Conservation (phyloP, 306 rosid species). For the Prunus fruticosa region DNA sequence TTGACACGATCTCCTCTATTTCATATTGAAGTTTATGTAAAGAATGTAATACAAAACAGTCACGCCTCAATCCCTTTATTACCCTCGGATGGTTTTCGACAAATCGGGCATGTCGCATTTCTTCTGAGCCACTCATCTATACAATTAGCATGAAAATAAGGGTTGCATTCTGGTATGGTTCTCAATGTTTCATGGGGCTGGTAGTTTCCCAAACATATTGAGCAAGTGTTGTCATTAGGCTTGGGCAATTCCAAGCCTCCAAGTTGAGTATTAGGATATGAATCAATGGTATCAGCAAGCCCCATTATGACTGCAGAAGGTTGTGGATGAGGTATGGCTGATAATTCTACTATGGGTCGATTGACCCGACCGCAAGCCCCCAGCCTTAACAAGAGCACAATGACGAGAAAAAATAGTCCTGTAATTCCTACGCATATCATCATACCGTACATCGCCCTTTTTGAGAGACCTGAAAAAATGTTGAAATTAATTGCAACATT, state of each 20-base stretch:
- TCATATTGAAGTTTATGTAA: too few species aligned
- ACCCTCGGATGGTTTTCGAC: slow-evolving; percentile 24
- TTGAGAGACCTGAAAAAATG: not conserved
- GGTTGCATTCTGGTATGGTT: slow-evolving; percentile 44
- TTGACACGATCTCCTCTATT: too few species aligned
- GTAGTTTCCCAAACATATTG: slow-evolving; percentile 45
- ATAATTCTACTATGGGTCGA: not conserved
- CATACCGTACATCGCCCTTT: not conserved
- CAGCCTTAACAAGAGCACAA: not conserved
- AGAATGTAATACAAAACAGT: too few species aligned
- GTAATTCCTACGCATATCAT: not conserved
- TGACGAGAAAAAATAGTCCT: not conserved
- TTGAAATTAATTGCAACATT: too few species aligned
- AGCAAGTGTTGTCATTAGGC: slow-evolving; percentile 26
- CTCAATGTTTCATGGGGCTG: slow-evolving; percentile 38
- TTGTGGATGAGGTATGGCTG: slow-evolving; percentile 12
- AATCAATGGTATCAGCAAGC: slow-evolving; percentile 45
- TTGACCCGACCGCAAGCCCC: not conserved
- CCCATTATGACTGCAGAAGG: slow-evolving; percentile 25
- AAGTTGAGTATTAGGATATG: slow-evolving; percentile 33
- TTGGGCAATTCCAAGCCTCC: slow-evolving; percentile 37
- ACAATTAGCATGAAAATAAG: slow-evolving; percentile 43
- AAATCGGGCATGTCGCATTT: slow-evolving; percentile 45
- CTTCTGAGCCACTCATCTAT: slow-evolving; percentile 49
- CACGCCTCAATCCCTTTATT: too few species aligned